Base-by-base conservation (phyloP, 345 rosid species). In the Heritiera fomes region DNA sequence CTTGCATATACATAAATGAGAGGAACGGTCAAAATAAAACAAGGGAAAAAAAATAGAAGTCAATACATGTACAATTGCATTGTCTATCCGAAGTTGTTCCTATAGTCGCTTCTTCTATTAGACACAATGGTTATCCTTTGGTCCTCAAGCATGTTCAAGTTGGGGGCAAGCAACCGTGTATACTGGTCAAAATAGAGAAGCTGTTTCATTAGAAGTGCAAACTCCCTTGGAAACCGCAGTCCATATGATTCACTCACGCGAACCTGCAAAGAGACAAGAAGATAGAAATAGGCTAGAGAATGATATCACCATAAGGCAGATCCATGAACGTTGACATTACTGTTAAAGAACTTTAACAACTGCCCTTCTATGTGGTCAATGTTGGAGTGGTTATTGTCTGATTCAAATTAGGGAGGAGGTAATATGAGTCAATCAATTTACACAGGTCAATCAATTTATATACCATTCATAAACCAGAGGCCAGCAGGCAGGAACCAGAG, bases 151-250 rank as follows among this genome's bases (percentile, higher is more conserved):
- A 95, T 95, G 89, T 93, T 93, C 90, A 95, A 9, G 86, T 89
- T 84, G 2, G 99, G 97, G 50, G 99, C 98, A 86, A 95, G 75
- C 85, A 95, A 80, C 75, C 98, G 89, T 0, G 99, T 95, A 75
- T 95, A 95, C 30, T 96, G 94, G 75, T 93, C 99, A 63, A 93
- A 95, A 80, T 95, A 95, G 79, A 95, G 89, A 84, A 93, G 98
- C 86, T 92, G 99, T 83, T 95, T 95, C 95, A 95, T 62, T n/a
- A 95, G 94, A 85, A 95, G 96, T 61, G 98, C 99, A 85, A 93
- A 93, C 81, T 95, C 98, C 85, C 94, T 90, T 0, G 96, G 98
- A 86, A 95, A 93, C 80, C 81, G 90, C 50, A 95, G 88, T 79
- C 98, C 99, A 59, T 95, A 93, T 43, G 99, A 93, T 83, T 93